phyloP scores from a whole-genome alignment of 2,329 filamentous ascomycete species.

The Diplodia mutila region DNA sequence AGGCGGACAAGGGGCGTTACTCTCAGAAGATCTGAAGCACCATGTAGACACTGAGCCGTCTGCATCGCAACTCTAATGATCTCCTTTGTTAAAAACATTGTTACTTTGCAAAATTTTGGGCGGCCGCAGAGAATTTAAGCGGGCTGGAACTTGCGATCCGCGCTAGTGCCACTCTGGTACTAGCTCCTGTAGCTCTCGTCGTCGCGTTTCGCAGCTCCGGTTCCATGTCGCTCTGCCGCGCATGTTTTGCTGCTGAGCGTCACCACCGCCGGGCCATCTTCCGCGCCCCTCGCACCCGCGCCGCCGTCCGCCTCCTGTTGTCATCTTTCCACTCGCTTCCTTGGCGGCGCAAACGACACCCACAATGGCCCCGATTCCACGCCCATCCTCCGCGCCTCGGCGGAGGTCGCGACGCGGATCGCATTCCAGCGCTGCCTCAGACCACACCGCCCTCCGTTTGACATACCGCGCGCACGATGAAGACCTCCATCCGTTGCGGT shows the following conservation, averaged over 20 bases:
- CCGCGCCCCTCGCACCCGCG: constrained; percentile 12
- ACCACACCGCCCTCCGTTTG: constrained; percentile 29
- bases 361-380: constrained; percentile 33
- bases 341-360: not conserved
- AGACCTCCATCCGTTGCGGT: constrained; percentile 63
- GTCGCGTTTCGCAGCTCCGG: constrained; percentile 19
- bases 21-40: constrained; percentile 99
- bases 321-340: not conserved
- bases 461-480: constrained; percentile 38
- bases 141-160: not conserved
- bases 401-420: constrained; percentile 1
- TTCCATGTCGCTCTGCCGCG: constrained; percentile 19
- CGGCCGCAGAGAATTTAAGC: constrained; percentile 21
- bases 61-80: constrained; percentile 99
- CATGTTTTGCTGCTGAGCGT: constrained; percentile 25
- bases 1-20: constrained; percentile 63
- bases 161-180: not conserved
- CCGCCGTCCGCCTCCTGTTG: not conserved
- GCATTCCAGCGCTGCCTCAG: constrained; percentile 28
- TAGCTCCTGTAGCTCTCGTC: constrained; percentile 18
- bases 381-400: constrained; percentile 32
- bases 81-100: constrained; percentile 76
- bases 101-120: constrained; percentile 6
- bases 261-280: constrained; percentile 13
- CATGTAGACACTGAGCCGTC: constrained; percentile 89